Evolutionary conservation across 2,329 filamentous ascomycete genomes (phyloP).

Genomic region (Fusarium globosum): DNA sequence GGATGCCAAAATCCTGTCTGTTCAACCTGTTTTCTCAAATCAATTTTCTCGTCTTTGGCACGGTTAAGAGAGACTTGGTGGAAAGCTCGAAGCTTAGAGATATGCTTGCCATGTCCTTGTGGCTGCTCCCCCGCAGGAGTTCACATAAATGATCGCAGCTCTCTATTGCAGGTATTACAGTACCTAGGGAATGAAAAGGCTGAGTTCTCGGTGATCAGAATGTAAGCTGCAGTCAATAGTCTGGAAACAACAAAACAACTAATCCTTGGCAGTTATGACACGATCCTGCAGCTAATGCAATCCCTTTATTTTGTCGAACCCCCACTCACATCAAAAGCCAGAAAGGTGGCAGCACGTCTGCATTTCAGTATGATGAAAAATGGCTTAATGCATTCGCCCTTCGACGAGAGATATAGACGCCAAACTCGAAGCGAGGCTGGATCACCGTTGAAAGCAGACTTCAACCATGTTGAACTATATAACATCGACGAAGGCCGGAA

Average conservation of each 20-base stretch:
- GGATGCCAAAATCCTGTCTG: neutral
- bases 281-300: neutral
- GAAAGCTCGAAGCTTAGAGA: neutral
- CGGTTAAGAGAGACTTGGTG: neutral
- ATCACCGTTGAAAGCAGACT: neutral
- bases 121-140: neutral
- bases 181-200: neutral
- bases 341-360: neutral
- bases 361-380: neutral
- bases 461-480: neutral
- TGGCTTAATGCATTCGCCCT: neutral
- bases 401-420: neutral
- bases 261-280: neutral
- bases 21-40: neutral
- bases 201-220: neutral
- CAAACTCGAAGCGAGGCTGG: neutral
- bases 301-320: neutral
- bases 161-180: neutral
- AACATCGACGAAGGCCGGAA: neutral
- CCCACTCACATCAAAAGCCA: neutral
- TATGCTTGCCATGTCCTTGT: neutral
- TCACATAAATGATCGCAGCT: neutral
- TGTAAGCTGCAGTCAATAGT: neutral
- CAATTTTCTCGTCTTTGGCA: neutral
- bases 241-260: neutral